Evolutionary conservation across 371 early-diverging fungal genomes (phyloP).

Genomic region (Vittaforma corneae): DNA sequence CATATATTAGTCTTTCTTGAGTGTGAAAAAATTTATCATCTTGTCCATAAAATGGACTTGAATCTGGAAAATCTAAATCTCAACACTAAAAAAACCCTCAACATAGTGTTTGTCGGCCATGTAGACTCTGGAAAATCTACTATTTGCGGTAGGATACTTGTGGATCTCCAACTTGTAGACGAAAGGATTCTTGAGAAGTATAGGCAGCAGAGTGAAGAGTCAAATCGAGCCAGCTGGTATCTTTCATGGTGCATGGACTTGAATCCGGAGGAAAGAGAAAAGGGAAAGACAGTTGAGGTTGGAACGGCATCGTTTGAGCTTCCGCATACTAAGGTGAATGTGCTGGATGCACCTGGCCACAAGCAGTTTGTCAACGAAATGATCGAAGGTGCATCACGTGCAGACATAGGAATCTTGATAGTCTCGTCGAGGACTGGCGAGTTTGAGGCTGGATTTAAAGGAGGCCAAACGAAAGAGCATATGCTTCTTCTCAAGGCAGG

Average conservation of each 20-base stretch:
- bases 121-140: constrained; percentile 98
- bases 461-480: constrained; percentile 98
- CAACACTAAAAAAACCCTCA: constrained; percentile 19
- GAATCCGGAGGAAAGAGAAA: constrained; percentile 67
- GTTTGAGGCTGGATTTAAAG: constrained; percentile 93
- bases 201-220: constrained; percentile 89
- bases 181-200: constrained; percentile 96
- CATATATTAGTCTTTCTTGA: too few relatives aligned
- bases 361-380: constrained; percentile 92
- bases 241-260: constrained; percentile 58
- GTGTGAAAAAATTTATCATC: too few relatives aligned
- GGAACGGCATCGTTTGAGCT: constrained; percentile 80
- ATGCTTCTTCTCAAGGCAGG: constrained; percentile 70
- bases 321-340: constrained; percentile 33
- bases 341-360: constrained; percentile 81
- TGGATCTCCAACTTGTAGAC: constrained; percentile 94
- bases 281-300: constrained; percentile 58
- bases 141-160: constrained; percentile 94
- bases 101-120: constrained; percentile 93
- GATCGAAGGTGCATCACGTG: constrained; percentile 91
- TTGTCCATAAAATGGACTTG: background rate
- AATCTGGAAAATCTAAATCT: constrained; percentile 17
- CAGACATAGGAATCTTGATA: constrained; percentile 73
- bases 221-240: constrained; percentile 60
- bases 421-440: constrained; percentile 84